Evolutionary conservation across 805 yeast genomes (phyloP), one percentile per base, ranked within the genome.

Genomic region (Cyberlindnera xishuangbannaensis): DNA sequence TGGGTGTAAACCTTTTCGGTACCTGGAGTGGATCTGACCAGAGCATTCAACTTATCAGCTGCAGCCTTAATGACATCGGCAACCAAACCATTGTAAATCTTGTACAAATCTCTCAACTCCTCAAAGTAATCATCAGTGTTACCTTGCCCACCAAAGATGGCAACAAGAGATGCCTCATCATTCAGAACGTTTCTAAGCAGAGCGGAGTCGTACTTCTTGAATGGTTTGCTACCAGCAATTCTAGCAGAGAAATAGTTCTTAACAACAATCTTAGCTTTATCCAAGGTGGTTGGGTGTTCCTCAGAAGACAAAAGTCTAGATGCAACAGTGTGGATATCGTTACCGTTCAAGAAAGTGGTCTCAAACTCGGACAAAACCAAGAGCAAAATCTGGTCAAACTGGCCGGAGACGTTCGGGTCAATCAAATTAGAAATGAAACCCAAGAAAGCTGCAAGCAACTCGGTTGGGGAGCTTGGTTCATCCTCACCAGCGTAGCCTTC

Each of bases 61-160:
- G 86, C 74, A 47, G 76, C 70, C 42, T 67, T 62, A 48, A 92
- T 71, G 48, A 90, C 76, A 50, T 82, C 90, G 16, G 71, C 61
- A 36, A 87, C 66, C 43, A 90, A 67, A 18, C 84, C 83, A 45
- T 78, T 71, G 69, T 92, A 92, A 39, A 78, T 71, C 44, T 74
- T 65, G 67, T 83, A 81, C 39, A 88, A 59, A 45, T 86, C 94
- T 59, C 95, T 78, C 57, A 92, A 74, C 68, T 92, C 99, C 58
- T 88, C 96, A 51, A 92, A 92, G 68, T 86, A 92, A 59, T 92
- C 97, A 57, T 92, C 97, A 33, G 95, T 80, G 67, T 86, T 90
- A 64, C 99, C 99, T 69, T 92, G 99, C 54, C 99, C 99, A 58
- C 99, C 98, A 53, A 90, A 92, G 48, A 92, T 78, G 44, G 97